phyloP scores from a whole-genome alignment of 169 alveolate species.

The Eimeria maxima region DNA sequence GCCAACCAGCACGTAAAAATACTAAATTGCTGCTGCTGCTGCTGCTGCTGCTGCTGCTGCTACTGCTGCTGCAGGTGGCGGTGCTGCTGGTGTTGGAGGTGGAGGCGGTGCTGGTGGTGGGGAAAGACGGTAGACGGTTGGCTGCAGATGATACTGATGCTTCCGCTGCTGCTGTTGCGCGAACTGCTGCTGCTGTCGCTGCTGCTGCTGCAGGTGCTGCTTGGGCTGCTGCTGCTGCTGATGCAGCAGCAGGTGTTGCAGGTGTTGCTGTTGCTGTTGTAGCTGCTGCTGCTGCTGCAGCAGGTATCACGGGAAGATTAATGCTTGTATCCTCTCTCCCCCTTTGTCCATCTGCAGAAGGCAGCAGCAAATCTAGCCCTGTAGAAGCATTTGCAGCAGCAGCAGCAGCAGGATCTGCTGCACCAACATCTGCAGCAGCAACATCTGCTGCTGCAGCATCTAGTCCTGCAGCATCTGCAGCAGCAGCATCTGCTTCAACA shows the following conservation, averaged over 20 bases:
- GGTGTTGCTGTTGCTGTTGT: not conserved
- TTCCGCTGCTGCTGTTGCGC: not conserved
- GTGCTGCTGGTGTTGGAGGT: not conserved
- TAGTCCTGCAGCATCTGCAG: no score
- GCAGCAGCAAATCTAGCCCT: not conserved
- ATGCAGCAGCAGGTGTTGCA: not conserved
- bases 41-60: constrained; percentile 28
- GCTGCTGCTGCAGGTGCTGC: no score
- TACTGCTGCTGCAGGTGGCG: constrained; percentile 33
- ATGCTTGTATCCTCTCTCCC: not conserved
- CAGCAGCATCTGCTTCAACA: no score
- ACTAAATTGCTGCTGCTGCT: constrained; percentile 34
- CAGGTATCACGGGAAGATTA: not conserved
- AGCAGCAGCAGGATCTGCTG: no score
- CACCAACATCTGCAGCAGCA: no score
- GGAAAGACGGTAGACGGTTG: not conserved
- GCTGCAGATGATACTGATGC: constrained; percentile 15
- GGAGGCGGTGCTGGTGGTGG: not conserved
- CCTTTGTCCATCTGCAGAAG: not conserved
- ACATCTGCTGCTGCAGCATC: no score
- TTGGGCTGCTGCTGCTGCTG: no score
- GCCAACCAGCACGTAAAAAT: constrained; percentile 57
- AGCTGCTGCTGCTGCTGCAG: not conserved
- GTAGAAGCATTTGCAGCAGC: not conserved
- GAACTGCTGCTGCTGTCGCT: no score